These are phyloP conservation scores for Pisolithus microcarpus DNA, from an alignment of 768 basidiomycete species.

Conservation along the genomic window DNA sequence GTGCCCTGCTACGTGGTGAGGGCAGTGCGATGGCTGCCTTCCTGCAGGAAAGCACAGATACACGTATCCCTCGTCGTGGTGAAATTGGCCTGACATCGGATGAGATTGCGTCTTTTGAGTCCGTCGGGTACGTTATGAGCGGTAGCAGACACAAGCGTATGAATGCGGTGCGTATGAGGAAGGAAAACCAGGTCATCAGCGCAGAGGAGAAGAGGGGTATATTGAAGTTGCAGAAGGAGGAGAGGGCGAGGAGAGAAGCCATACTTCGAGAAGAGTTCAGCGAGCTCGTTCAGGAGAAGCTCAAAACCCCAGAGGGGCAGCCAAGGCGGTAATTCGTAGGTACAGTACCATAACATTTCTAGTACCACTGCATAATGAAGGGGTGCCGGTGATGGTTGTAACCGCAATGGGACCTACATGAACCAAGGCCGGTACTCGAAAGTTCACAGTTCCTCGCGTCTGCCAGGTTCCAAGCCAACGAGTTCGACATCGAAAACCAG, in stretches of 20 bases:
- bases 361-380: no score
- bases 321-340: conserved; percentile 2
- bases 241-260: conserved; percentile 84
- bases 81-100: conserved; percentile 91
- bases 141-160: conserved; percentile 91
- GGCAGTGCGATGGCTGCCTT: conserved; percentile 98
- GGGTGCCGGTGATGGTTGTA: neutral
- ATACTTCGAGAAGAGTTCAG: conserved; percentile 86
- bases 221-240: conserved; percentile 89
- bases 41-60: conserved; percentile 73
- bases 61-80: conserved; percentile 95
- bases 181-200: conserved; percentile 99
- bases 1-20: conserved; percentile 88
- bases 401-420: no score
- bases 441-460: conserved; percentile 50
- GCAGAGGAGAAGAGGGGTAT: conserved; percentile 98
- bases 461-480: conserved; percentile 45
- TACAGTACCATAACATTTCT: neutral
- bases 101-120: conserved; percentile 82
- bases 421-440: neutral
- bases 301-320: conserved; percentile 44
- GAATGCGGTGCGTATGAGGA: conserved; percentile 98
- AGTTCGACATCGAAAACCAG: conserved; percentile 87
- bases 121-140: conserved; percentile 96
- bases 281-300: conserved; percentile 69